Percentiles rank a stretch among this genome's conserved stretches.
phyloP scores from a whole-genome alignment of 352 stramenopile species.

The Aphanomyces astaci region DNA sequence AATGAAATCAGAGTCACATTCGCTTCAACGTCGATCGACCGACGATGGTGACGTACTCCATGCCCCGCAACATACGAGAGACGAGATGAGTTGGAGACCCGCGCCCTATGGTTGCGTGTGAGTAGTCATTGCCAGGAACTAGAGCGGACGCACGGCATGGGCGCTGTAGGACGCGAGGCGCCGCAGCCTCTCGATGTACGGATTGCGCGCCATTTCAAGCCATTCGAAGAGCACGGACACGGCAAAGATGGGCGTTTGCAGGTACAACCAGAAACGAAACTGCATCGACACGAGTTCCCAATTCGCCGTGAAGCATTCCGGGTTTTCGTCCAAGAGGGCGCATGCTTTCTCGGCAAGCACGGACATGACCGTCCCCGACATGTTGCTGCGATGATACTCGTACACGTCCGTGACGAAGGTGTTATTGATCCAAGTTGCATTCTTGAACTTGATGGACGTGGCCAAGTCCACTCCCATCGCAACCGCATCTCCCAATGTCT shows the following conservation, averaged over 20 bases:
- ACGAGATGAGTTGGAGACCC: slow-evolving; percentile 68
- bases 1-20: not conserved
- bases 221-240: slow-evolving; percentile 74
- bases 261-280: slow-evolving; percentile 66
- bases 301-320: slow-evolving; percentile 65
- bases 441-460: not conserved
- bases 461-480: not conserved
- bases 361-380: not conserved
- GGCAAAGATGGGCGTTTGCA: slow-evolving; percentile 58
- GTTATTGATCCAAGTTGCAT: slow-evolving; percentile 19
- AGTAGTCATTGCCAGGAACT: not conserved
- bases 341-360: slow-evolving; percentile 31
- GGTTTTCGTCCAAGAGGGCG: slow-evolving; percentile 43
- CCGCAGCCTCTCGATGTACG: slow-evolving; percentile 62
- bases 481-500: not conserved
- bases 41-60: slow-evolving; percentile 85
- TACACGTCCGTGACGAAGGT: slow-evolving; percentile 10
- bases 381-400: not conserved
- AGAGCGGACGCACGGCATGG: not conserved
- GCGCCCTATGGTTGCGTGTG: slow-evolving; percentile 46
- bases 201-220: slow-evolving; percentile 59
- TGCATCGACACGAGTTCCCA: slow-evolving; percentile 80
- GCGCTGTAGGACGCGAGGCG: slow-evolving; percentile 45
- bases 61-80: slow-evolving; percentile 67
- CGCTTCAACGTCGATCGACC: not conserved